Percentiles rank a stretch among this genome's conserved stretches.
Evolutionary conservation across 163 green algal species (phyloP).

Genomic region (Prototheca wickerhamii): DNA sequence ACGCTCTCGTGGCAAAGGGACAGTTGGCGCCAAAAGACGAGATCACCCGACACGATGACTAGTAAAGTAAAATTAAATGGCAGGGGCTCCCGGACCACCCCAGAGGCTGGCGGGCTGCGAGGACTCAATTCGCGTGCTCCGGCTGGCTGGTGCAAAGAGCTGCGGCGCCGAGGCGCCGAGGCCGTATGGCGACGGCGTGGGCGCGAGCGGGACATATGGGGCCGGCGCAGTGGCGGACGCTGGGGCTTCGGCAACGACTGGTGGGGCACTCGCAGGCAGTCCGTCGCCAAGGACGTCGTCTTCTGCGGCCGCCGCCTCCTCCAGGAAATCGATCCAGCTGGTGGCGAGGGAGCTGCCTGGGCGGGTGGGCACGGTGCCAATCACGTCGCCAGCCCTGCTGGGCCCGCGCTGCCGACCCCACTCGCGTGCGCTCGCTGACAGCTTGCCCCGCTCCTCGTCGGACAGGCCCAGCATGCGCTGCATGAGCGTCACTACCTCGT

Average conservation of each 20-base stretch:
- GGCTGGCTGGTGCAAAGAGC: too few species aligned
- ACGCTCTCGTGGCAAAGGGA: too few species aligned
- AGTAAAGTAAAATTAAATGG: too few species aligned
- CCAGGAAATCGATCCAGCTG: conserved; percentile 30
- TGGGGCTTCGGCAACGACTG: neutral
- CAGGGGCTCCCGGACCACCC: too few species aligned
- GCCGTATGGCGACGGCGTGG: too few species aligned
- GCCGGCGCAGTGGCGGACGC: neutral
- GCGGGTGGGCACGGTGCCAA: neutral
- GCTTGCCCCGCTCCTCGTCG: conserved; percentile 7
- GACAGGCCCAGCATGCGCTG: conserved; percentile 16
- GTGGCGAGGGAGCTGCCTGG: conserved; percentile 14
- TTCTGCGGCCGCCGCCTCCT: neutral
- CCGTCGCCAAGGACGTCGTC: neutral
- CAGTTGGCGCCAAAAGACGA: too few species aligned
- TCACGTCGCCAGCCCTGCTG: conserved; percentile 9
- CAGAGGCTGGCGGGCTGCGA: too few species aligned
- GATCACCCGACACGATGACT: too few species aligned
- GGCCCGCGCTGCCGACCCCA: conserved; percentile 5
- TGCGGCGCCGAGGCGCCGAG: too few species aligned
- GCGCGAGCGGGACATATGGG: too few species aligned
- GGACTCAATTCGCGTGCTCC: too few species aligned
- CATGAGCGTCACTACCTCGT: conserved; percentile 66
- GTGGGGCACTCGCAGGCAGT: neutral
- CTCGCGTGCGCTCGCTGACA: conserved; percentile 7